Conservation (phyloP, 2,329 filamentous ascomycete species). For the Myriangium duriaei region DNA sequence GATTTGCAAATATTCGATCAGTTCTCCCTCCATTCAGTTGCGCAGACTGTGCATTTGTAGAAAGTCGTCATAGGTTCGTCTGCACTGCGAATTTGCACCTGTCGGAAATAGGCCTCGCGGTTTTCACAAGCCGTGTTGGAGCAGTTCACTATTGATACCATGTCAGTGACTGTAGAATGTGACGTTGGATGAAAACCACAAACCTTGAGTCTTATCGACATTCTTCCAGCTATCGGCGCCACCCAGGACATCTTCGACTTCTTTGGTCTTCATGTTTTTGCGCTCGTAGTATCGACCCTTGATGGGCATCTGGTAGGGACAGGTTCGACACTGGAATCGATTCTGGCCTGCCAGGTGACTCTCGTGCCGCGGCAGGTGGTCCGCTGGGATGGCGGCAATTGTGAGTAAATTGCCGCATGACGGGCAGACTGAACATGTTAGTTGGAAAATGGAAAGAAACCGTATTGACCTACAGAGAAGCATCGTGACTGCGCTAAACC, state of each 20-base stretch:
- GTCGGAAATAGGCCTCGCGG: constrained; percentile 80
- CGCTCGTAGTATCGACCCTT: constrained; percentile 71
- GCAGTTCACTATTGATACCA: constrained; percentile 58
- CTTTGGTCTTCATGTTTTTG: constrained; percentile 66
- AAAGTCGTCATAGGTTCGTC: constrained; percentile 98
- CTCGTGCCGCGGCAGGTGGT: constrained; percentile 26
- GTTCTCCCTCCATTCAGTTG: constrained; percentile 33
- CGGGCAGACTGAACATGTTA: constrained; percentile 71
- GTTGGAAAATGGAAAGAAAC: too few relatives aligned
- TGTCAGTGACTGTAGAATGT: constrained; percentile 4
- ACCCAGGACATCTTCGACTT: constrained; percentile 81
- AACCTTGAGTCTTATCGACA: constrained; percentile 59
- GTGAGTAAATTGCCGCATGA: constrained; percentile 75
- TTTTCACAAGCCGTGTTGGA: constrained; percentile 69
- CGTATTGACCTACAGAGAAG: constrained; percentile 8
- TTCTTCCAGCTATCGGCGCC: constrained; percentile 83
- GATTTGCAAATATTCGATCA: too few relatives aligned
- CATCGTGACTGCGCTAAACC: too few relatives aligned
- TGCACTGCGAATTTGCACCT: constrained; percentile 93
- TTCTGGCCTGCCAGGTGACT: constrained; percentile 41
- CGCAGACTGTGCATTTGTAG: constrained; percentile 50
- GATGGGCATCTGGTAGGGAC: constrained; percentile 81
- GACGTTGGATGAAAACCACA: constrained; percentile 14
- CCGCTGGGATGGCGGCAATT: constrained; percentile 41
- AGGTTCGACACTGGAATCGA: constrained; percentile 89